A percentile compares a stretch with the other conserved stretches of the same genome.
These are phyloP conservation scores for Blastobotrys elegans DNA, from an alignment of 1,139 yeast species.

Conservation along the genomic window DNA sequence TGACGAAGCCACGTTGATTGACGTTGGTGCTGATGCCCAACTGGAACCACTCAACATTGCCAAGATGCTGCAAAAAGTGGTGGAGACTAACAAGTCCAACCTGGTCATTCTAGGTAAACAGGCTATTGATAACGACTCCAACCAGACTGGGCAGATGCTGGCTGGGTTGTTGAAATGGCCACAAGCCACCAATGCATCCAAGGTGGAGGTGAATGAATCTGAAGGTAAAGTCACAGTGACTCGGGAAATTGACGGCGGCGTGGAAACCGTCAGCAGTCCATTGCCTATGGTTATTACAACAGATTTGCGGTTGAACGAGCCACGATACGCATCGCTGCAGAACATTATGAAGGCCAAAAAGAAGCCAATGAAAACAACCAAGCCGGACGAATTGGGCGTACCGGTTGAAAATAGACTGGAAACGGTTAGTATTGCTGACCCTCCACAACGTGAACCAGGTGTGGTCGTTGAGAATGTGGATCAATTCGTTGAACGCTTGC, in stretches of 20 bases:
- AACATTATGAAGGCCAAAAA: conserved; percentile 98
- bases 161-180: conserved; percentile 97
- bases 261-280: conserved; percentile 71
- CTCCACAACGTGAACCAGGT: conserved; percentile 79
- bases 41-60: conserved; percentile 92
- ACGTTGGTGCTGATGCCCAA: conserved; percentile 60
- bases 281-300: conserved; percentile 87
- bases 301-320: conserved; percentile 88
- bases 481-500: conserved; percentile 72
- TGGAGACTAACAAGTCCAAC: conserved; percentile 66
- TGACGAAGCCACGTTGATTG: conserved; percentile 77
- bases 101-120: conserved; percentile 89
- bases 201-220: conserved; percentile 61
- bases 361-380: conserved; percentile 76
- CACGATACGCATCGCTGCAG: conserved; percentile 89
- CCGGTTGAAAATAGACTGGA: conserved; percentile 62
- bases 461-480: conserved; percentile 74
- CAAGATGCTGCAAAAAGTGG: conserved; percentile 70
- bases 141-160: conserved; percentile 96
- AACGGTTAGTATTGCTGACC: conserved; percentile 73
- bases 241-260: conserved; percentile 94
- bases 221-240: conserved; percentile 65
- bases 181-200: conserved; percentile 94
- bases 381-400: conserved; percentile 65
- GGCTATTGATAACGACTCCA: conserved; percentile 91